Evolutionary conservation across 441 rosid genomes (phyloP).

Genomic region (Corymbia citriodora): DNA sequence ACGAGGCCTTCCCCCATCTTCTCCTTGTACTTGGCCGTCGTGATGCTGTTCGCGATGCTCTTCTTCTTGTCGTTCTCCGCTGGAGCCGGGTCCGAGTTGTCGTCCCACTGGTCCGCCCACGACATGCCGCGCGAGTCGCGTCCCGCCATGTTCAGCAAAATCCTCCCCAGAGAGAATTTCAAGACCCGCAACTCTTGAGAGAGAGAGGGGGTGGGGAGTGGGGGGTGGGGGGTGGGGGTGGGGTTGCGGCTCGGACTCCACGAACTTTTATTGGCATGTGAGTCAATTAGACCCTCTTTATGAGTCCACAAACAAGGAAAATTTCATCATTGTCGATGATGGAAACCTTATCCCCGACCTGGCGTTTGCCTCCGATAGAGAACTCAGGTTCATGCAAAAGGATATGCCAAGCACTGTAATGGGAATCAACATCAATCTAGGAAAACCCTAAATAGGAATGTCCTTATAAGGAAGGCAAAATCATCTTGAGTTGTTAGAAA

Average conservation of each 20-base stretch:
- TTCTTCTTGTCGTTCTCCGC: conserved; percentile 10
- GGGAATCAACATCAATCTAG: neutral
- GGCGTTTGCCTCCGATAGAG: neutral
- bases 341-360: neutral
- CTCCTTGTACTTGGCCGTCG: conserved; percentile 56
- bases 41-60: neutral
- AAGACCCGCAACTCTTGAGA: neutral
- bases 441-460: neutral
- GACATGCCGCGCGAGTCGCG: conserved; percentile 38
- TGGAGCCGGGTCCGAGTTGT: conserved; percentile 29
- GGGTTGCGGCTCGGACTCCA: too few relatives aligned
- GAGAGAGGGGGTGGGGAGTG: neutral
- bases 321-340: neutral
- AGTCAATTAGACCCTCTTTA: neutral
- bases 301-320: neutral
- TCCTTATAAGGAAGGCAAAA: neutral
- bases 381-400: neutral
- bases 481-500: neutral
- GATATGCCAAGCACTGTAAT: neutral
- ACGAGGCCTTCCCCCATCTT: conserved; percentile 62
- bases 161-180: neutral
- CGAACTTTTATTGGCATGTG: neutral
- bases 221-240: neutral
- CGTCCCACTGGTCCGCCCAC: conserved; percentile 91
- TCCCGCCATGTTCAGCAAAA: conserved; percentile 11